Conservation (phyloP, 108 stramenopile genomes). For the Chaetoceros tenuissimus region DNA sequence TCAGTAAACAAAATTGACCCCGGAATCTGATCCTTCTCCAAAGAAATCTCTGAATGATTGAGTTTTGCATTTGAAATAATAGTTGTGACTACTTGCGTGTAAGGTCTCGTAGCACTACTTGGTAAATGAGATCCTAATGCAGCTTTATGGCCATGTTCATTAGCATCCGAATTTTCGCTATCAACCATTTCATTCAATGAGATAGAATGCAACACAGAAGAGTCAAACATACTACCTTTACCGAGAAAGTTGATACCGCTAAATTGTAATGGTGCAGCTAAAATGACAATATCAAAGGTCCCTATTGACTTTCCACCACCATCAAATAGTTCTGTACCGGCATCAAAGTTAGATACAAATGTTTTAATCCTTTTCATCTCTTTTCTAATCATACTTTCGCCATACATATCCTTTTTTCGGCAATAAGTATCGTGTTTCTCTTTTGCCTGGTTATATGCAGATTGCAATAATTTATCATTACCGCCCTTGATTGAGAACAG, state of each 20-base stretch:
- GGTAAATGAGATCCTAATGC: conserved; percentile 28
- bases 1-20: conserved; percentile 38
- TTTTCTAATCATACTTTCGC: conserved; percentile 9
- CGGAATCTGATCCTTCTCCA: conserved; percentile 27
- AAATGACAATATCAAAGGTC: conserved; percentile 57
- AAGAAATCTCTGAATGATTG: conserved; percentile 31
- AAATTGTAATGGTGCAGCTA: conserved; percentile 65
- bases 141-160: conserved; percentile 30
- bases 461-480: conserved; percentile 52
- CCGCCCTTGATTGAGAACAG: conserved; percentile 54
- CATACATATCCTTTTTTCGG: conserved; percentile 15
- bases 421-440: conserved; percentile 12
- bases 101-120: conserved; percentile 36
- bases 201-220: conserved; percentile 53
- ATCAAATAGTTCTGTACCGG: conserved; percentile 24
- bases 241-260: conserved; percentile 54
- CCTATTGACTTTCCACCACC: conserved; percentile 35
- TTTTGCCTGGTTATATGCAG: conserved; percentile 54
- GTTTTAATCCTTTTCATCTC: conserved; percentile 14
- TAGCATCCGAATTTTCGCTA: conserved; percentile 10
- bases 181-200: conserved; percentile 47
- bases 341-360: conserved; percentile 21
- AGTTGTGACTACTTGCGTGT: conserved; percentile 67
- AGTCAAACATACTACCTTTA: conserved; percentile 44
- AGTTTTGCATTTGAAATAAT: conserved; percentile 52